These are phyloP conservation scores for Lyophyllum atratum DNA, from an alignment of 768 basidiomycete genomes.

Conservation along the genomic window DNA sequence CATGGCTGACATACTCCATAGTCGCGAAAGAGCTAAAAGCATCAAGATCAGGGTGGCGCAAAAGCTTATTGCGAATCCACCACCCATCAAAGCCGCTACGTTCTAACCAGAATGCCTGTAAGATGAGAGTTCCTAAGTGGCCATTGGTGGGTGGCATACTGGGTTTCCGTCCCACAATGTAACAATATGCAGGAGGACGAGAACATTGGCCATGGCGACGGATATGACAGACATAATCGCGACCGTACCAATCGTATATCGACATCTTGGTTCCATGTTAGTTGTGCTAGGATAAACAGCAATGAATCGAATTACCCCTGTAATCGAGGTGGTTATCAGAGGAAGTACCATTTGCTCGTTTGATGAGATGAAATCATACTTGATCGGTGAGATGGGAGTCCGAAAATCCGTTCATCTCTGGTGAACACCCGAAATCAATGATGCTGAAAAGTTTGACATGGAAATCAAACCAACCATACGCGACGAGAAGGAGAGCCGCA, in stretches of 20 bases:
- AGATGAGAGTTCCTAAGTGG: neutral
- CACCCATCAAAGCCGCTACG: constrained; percentile 19
- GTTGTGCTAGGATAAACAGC: no score
- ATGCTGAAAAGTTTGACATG: no score
- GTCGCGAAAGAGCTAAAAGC: constrained; percentile 22
- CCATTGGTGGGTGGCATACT: constrained; percentile 11
- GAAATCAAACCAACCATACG: constrained; percentile 24
- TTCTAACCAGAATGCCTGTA: constrained; percentile 15
- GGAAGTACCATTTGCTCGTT: neutral
- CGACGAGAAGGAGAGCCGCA: constrained; percentile 20
- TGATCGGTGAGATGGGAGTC: neutral
- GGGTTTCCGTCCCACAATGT: constrained; percentile 36
- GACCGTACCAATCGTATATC: constrained; percentile 21
- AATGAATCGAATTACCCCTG: neutral
- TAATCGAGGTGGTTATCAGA: neutral
- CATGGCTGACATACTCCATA: constrained; percentile 22
- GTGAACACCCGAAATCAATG: no score
- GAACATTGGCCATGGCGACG: constrained; percentile 28
- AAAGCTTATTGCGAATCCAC: constrained; percentile 29
- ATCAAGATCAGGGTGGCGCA: constrained; percentile 22
- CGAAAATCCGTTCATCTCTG: neutral
- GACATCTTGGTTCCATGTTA: constrained; percentile 25
- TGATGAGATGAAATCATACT: neutral
- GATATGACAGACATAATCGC: constrained; percentile 28
- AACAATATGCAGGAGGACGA: constrained; percentile 35